These are phyloP conservation scores for Vanrija sp. DNA, from an alignment of 1,284 basidiomycete species.

Conservation along the genomic window DNA sequence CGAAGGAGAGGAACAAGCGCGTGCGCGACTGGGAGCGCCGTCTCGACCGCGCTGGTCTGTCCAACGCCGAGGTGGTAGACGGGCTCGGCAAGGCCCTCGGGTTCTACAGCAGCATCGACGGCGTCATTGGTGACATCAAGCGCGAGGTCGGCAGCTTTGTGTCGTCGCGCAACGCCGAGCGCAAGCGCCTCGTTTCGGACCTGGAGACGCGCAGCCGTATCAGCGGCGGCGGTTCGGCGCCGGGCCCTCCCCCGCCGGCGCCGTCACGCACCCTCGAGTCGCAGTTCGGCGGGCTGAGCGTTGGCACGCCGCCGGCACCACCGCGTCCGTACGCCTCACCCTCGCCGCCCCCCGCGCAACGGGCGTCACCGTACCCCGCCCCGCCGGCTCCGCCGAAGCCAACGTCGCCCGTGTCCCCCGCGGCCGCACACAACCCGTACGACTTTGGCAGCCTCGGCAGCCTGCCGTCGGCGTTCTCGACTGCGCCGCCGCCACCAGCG, in stretches of 20 bases:
- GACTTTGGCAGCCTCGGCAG: constrained; percentile 34
- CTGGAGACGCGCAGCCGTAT: constrained; percentile 58
- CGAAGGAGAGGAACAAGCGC: constrained; percentile 60
- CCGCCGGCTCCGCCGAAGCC: constrained; percentile 25
- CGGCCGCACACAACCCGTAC: constrained; percentile 27
- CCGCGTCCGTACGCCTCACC: constrained; percentile 20
- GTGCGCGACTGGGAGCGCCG: constrained; percentile 68
- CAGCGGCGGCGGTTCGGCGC: constrained; percentile 5
- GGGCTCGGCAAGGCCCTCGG: constrained; percentile 80
- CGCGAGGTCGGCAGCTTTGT: constrained; percentile 64
- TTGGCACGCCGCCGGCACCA: constrained; percentile 13
- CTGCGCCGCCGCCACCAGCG: constrained; percentile 1
- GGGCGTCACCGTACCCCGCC: constrained; percentile 22
- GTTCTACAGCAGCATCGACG: constrained; percentile 80
- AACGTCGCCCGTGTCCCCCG: constrained; percentile 6
- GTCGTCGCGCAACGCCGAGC: constrained; percentile 62
- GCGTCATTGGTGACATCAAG: constrained; percentile 60
- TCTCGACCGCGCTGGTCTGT: constrained; percentile 70
- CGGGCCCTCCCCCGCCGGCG: constrained; percentile 14
- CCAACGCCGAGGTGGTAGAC: constrained; percentile 79
- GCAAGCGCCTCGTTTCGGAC: constrained; percentile 63
- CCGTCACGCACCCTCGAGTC: constrained; percentile 25
- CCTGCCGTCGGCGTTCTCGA: constrained; percentile 32
- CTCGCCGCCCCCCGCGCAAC: constrained; percentile 12
- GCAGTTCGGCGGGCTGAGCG: constrained; percentile 29